phyloP scores from a whole-genome alignment of 352 stramenopile genomes.

The Albugo laibachii region DNA sequence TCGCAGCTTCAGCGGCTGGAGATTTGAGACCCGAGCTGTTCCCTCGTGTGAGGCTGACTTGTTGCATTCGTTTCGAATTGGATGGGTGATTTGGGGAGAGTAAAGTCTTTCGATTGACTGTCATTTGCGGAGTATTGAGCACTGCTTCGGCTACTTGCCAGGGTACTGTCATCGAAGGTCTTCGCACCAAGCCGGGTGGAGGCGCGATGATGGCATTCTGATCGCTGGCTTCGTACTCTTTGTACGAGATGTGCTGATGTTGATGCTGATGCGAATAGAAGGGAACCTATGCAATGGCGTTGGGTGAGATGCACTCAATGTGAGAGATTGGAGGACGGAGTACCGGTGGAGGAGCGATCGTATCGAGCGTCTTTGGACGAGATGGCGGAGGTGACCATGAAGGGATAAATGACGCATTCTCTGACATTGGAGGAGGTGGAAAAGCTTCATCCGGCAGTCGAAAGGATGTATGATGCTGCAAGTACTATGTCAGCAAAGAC shows the following conservation, averaged over 20 bases:
- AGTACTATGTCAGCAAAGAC: background rate
- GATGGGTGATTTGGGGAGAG: constrained; percentile 14
- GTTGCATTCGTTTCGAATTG: constrained; percentile 12
- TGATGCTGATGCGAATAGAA: constrained; percentile 18
- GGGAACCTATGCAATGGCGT: background rate
- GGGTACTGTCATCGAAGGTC: constrained; percentile 67
- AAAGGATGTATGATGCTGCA: constrained; percentile 12
- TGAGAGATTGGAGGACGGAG: constrained; percentile 6
- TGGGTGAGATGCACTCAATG: background rate
- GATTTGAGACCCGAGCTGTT: constrained; percentile 18
- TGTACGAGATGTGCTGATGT: constrained; percentile 51
- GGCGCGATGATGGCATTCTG: constrained; percentile 46
- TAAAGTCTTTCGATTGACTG: constrained; percentile 37
- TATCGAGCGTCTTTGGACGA: constrained; percentile 41
- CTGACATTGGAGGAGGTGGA: constrained; percentile 38
- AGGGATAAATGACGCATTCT: constrained; percentile 39
- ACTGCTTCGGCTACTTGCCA: constrained; percentile 73
- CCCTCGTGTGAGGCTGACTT: background rate
- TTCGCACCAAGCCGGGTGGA: constrained; percentile 44
- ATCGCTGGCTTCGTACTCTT: constrained; percentile 28
- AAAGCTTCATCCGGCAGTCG: constrained; percentile 57
- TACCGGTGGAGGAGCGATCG: background rate
- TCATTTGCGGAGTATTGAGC: constrained; percentile 60
- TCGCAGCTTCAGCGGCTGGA: constrained; percentile 38
- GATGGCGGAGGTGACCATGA: constrained; percentile 64